Percentiles rank a stretch among this genome's conserved stretches.
Evolutionary conservation across 2,329 filamentous ascomycete species (phyloP).

Genomic region (Colletotrichum cuscutae): DNA sequence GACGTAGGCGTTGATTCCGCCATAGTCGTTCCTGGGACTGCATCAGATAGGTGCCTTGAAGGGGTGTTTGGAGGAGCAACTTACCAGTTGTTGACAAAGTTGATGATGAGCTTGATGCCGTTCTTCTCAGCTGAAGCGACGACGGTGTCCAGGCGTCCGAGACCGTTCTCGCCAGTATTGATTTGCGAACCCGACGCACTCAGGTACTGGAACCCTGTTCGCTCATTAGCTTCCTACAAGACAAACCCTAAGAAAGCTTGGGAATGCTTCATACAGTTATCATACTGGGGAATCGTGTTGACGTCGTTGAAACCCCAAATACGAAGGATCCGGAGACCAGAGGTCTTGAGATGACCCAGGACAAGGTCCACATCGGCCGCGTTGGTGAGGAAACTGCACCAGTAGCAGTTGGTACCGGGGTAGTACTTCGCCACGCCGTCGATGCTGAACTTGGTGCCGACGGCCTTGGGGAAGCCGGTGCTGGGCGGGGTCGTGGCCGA

Average conservation of each 20-base stretch:
- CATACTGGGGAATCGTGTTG: slow-evolving; percentile 45
- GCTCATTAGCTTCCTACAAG: neutral
- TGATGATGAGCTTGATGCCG: slow-evolving; percentile 71
- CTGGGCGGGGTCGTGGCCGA: slow-evolving; percentile 30
- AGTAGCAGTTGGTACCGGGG: slow-evolving; percentile 67
- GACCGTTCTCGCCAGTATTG: slow-evolving; percentile 70
- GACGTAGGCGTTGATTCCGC: slow-evolving; percentile 71
- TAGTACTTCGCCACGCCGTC: slow-evolving; percentile 59
- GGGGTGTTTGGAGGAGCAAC: neutral
- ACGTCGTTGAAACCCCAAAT: slow-evolving; percentile 73
- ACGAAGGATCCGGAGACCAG: slow-evolving; percentile 67
- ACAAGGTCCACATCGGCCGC: slow-evolving; percentile 66
- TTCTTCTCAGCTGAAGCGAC: slow-evolving; percentile 67
- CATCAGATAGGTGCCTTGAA: neutral
- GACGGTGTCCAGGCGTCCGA: slow-evolving; percentile 71
- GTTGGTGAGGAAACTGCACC: slow-evolving; percentile 64
- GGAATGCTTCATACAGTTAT: slow-evolving; percentile 50
- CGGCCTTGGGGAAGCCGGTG: slow-evolving; percentile 37
- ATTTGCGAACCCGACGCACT: slow-evolving; percentile 62
- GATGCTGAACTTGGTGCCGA: slow-evolving; percentile 51
- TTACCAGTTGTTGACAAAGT: slow-evolving; percentile 75
- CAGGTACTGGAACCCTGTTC: slow-evolving; percentile 58
- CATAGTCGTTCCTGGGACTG: slow-evolving; percentile 61
- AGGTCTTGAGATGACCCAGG: slow-evolving; percentile 56
- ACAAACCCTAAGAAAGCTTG: neutral